Percentiles rank a stretch among this genome's conserved stretches.
Evolutionary conservation across 179 eudicot species (phyloP).

Genomic region (Amaranthus tricolor): DNA sequence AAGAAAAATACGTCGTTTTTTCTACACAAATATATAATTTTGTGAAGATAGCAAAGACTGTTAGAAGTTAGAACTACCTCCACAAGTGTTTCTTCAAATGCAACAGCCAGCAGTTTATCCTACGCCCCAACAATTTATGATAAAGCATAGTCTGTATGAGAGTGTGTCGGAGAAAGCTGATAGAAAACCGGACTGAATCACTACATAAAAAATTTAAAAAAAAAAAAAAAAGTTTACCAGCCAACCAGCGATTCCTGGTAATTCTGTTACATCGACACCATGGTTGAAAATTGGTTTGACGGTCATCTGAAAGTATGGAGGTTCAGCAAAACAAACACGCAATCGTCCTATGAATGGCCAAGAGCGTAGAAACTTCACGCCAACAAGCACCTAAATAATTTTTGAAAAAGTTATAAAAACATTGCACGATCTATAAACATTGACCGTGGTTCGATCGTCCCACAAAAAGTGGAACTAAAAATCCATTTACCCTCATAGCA

Average conservation of each 20-base stretch:
- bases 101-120: constrained; percentile 83
- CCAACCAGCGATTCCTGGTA: constrained; percentile 98
- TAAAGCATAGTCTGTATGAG: constrained; percentile 7
- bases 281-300: constrained; percentile 77
- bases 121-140: constrained; percentile 13
- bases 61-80: constrained; percentile 41
- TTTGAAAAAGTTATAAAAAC: not conserved
- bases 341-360: constrained; percentile 91
- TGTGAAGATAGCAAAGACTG: too few relatives aligned
- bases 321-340: constrained; percentile 87
- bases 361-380: constrained; percentile 72
- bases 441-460: not conserved
- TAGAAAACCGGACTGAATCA: constrained; percentile 7
- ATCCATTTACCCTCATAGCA: not conserved
- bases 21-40: not conserved
- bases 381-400: constrained; percentile 60
- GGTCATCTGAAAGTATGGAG: constrained; percentile 93
- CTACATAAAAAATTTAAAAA: too few relatives aligned
- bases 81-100: constrained; percentile 92
- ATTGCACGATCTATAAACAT: not conserved
- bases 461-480: not conserved
- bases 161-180: not conserved
- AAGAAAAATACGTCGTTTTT: not conserved
- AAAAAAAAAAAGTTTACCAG: constrained; percentile 47
- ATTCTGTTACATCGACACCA: constrained; percentile 82